Evolutionary conservation across 176 grass and related monocot species (phyloP), one percentile per base, ranked within the genome.

Genomic region (Triticum monococcum): DNA sequence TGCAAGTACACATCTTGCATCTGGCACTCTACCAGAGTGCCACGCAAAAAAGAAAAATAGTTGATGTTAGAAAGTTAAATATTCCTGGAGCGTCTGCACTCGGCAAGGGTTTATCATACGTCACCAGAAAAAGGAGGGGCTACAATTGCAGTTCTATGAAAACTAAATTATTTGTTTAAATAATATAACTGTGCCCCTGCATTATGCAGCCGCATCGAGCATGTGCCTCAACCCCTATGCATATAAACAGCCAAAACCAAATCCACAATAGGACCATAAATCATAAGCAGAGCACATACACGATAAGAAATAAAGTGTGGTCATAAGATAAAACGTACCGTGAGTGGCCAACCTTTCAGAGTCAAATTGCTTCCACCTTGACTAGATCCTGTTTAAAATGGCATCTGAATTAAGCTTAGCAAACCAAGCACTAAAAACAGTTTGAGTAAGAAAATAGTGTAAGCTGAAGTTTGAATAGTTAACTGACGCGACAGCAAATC

Each of bases 261-360:
- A 79, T 35, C 28, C 65, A 79, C n/a, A 52, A 72, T 71, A 79
- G 23, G 26, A 66, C 22, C 50, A 54, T 16, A 81, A 43, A 67
- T 74, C 13, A 46, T 25, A 56, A 59, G 9, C 11, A 3, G 68
- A 78, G 25, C 48, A 77, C 32, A 60, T 88, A n/a, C 43, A 77
- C 57, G 23, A 68, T 64, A 52, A 77, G 22, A 18, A 54, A 54
- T 63, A 6, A 43, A 38, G 52, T 79, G 70, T 72, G 32, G 33
- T 70, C 66, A 22, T 74, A 79, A 89, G 52, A n/a, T 78, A 69
- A 79, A 85, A 56, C 80, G 87, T 94, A 99, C 97, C 63, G 94
- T 99, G 67, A 99, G 92, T 80, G 97, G 97, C 97, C 97, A 99
- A 68, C 97, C 97, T 96, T 99, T 99, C 62, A 99, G 86, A 87